Evolutionary conservation across 2,329 filamentous ascomycete species (phyloP), one percentile per base, ranked within the genome.

Genomic region (Blastomyces percursus): DNA sequence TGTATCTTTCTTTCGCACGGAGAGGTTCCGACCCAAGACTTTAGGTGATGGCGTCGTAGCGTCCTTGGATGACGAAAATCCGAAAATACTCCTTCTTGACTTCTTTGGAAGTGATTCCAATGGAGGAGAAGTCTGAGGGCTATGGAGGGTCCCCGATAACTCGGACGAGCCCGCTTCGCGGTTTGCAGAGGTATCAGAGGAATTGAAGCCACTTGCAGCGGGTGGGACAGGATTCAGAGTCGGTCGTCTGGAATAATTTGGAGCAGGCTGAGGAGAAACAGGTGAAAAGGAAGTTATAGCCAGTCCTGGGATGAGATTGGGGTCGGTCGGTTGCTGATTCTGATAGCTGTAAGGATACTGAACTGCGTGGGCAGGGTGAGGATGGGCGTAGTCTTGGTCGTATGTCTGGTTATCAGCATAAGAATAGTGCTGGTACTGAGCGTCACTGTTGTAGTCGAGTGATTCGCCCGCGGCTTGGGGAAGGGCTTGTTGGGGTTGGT

Each of bases 21-120:
- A 72, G 62, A 69, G 65, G 40, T 63, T 69, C 46, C 70, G 67
- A 48, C 69, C 68, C 60, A 71, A 63, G 35, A 65, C 65, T 46
- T 62, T 62, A 24, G 56, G 14, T 50, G 64, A 61, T 57, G 54
- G 54, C 35, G 52, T 46, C 35, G 58, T 50, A 21, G 52, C 59
- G 54, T 64, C 51, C 48, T 65, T 66, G 40, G 61, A 60, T 58
- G 63, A 67, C 21, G 64, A 65, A 9, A 70, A 60, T 11, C 69
- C 68, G 65, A 71, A 71, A 50, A 71, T 67, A 11, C 67, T 64
- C 51, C 67, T 57, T 55, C 64, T 61, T 12, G 63, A 60, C 51
- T 67, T 67, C 9, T 65, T 64, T n/a, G 62, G 62, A 35, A 66
- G 65, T 7, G 63, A 59, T 58, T 65, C 65, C n/a, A 63, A 40